Evolutionary conservation across 169 alveolate genomes (phyloP), one percentile per base, ranked within the genome.

Genomic region (Eimeria tenella): DNA sequence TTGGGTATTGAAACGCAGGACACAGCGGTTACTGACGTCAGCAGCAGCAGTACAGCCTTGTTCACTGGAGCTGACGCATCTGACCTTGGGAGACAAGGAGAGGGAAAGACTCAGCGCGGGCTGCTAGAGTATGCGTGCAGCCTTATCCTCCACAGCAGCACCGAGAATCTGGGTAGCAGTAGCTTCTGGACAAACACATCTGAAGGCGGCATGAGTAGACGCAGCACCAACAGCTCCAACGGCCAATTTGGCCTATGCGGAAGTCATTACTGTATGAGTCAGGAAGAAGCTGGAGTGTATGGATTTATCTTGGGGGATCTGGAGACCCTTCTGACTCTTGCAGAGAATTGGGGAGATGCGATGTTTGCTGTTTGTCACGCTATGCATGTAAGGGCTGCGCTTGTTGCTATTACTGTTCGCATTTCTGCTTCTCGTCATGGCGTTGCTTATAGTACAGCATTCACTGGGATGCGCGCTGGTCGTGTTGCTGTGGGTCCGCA

Each of bases 221-320:
- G 21, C 68, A 17, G 21, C 68, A 58, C 19, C 68, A 17, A 58
- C 68, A 68, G 31, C 77, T 2, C n/a, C 77, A 68, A 10, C 31
- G 31, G 77, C 77, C 11, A 23, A 68, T 68, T 68, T n/a, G 77
- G 77, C n/a, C 31, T 17, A 7, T 17, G 77, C 77, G 31, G n/a
- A 23, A 68, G 77, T 68, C 77, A 68, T 68, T 68, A 68, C 77
- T 11, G 49, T n/a, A 68, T 68, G 77, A 68, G 77, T n/a, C 31
- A 17, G n/a, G 77, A 68, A 23, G 77, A 68, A n/a, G 77, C 77
- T n/a, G 77, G 77, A 10, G 77, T 68, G 3, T 68, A 68, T 23
- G 77, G 77, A 10, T 68, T 13, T n/a, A 68, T 68, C 77, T 15
- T 23, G n/a, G 77, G 49, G n/a, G 77, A 68, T 5, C 49, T 68